phyloP scores from a whole-genome alignment of 108 stramenopile species.

The Cyclostephanos invisitatus region DNA sequence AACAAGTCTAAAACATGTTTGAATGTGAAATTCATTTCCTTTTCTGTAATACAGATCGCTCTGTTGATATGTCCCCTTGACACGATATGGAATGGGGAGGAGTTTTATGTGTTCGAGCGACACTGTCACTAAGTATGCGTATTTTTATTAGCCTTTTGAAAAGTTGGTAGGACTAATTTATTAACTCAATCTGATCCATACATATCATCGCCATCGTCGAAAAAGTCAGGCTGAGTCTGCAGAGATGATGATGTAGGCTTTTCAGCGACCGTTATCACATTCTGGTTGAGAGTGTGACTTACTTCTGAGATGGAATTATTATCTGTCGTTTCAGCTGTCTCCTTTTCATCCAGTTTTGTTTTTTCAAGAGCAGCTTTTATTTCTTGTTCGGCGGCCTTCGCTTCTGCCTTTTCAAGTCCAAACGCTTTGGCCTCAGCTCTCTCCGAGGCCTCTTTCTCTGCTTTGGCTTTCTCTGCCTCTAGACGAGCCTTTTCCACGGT shows the following conservation, averaged over 20 bases:
- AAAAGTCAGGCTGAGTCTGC: slow-evolving; percentile 1
- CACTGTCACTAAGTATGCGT: no score
- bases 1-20: slow-evolving; percentile 21
- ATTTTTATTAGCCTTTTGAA: no score
- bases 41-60: background rate
- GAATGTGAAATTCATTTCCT: background rate
- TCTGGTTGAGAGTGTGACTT: slow-evolving; percentile 4
- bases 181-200: slow-evolving; percentile 1
- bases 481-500: slow-evolving; percentile 21
- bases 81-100: no score
- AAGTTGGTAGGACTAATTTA: no score
- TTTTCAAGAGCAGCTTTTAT: slow-evolving; percentile 4
- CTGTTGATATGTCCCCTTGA: background rate
- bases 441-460: slow-evolving; percentile 38
- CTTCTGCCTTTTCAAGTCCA: slow-evolving; percentile 22
- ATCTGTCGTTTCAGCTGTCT: slow-evolving; percentile 2
- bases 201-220: slow-evolving; percentile 4
- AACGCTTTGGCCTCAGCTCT: slow-evolving; percentile 19
- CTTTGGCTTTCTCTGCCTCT: slow-evolving; percentile 37
- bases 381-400: slow-evolving; percentile 13
- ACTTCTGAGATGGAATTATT: slow-evolving; percentile 8
- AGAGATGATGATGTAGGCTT: background rate
- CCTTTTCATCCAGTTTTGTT: background rate
- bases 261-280: background rate
- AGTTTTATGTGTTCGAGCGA: no score